phyloP scores from a whole-genome alignment of 768 basidiomycete species.

The Tylopilus sp. region DNA sequence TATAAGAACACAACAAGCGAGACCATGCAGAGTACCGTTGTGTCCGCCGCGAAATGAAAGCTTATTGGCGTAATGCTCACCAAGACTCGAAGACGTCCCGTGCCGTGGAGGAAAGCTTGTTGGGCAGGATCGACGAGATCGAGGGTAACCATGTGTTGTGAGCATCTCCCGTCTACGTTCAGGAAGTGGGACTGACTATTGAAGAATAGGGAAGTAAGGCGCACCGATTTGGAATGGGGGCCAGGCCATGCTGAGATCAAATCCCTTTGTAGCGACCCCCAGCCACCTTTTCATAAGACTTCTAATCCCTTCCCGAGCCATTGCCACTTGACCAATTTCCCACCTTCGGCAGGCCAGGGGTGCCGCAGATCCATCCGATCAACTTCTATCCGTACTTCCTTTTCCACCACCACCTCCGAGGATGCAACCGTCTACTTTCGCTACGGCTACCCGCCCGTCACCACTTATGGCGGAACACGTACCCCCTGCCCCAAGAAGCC shows the following conservation, averaged over 20 bases:
- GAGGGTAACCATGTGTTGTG: slow-evolving; percentile 28
- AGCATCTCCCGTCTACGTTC: slow-evolving; percentile 9
- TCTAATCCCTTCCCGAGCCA: slow-evolving; percentile 56
- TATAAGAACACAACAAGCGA: slow-evolving; percentile 34
- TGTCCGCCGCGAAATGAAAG: slow-evolving; percentile 30
- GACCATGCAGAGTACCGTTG: slow-evolving; percentile 32
- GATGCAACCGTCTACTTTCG: slow-evolving; percentile 1
- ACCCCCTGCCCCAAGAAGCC: slow-evolving; percentile 9
- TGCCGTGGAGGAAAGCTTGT: slow-evolving; percentile 36
- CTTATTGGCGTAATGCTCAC: slow-evolving; percentile 26
- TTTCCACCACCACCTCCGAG: slow-evolving; percentile 30
- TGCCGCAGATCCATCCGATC: slow-evolving; percentile 17
- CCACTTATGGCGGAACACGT: slow-evolving; percentile 9
- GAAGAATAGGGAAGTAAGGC: slow-evolving; percentile 30
- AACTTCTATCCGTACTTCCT: slow-evolving; percentile 19
- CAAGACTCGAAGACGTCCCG: slow-evolving; percentile 35
- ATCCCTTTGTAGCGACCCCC: slow-evolving; percentile 32
- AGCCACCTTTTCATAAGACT: slow-evolving; percentile 30
- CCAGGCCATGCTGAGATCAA: slow-evolving; percentile 33
- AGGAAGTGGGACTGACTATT: slow-evolving; percentile 10
- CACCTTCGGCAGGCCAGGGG: slow-evolving; percentile 36
- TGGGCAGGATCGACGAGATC: slow-evolving; percentile 32
- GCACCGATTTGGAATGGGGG: neutral
- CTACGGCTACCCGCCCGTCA: slow-evolving; percentile 10
- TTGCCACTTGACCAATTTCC: slow-evolving; percentile 45